Evolutionary conservation across 1,284 basidiomycete species (phyloP), one percentile per base, ranked within the genome.

Genomic region (Neonothopanus nambi): DNA sequence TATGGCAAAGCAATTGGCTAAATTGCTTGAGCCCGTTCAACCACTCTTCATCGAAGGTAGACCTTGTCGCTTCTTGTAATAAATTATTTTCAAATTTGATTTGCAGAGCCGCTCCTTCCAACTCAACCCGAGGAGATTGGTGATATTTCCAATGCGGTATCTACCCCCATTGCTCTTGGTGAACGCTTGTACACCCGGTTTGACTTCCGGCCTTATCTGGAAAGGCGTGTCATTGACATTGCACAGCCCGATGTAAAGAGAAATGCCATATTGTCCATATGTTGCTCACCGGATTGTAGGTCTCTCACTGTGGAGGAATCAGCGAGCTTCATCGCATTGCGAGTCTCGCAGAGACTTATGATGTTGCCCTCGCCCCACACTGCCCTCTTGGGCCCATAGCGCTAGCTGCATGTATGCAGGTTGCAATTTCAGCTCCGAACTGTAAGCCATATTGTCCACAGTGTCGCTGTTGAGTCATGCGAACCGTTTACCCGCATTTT

Each of bases 1-100:
- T 6, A 87, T 90, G 79, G 86, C 87, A n/a, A 89, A 85, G 64
- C 88, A 89, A 65, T 78, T 91, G 11, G 87, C 84, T 3, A 79
- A 77, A 55, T 68, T 81, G 3, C 76, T 91, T 4, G 87, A 89
- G 59, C 82, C 82, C 6, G 75, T 84, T 51, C 74, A 78, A 28
- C 85, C 87, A 0, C 67, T 91, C 17, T 91, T 91, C 67, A 88
- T 90, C 60, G 87, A 91, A 73, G 80, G 81, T 73, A 55, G 36
- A 47, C n/a, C n/a, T 54, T 51, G 3, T 5, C 15, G 9, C 35
- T 13, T 9, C 39, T 28, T 39, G 23, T 37, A 33, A 8, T n/a
- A 49, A 18, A n/a, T 33, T 36, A 37, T 18, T 15, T 47, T 23
- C 26, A 46, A 26, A 8, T 45, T 21, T 20, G 9, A 20, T 21